Evolutionary conservation across 176 grass and related monocot genomes (phyloP).

Genomic region (Rhipidocladum racemiflorum): DNA sequence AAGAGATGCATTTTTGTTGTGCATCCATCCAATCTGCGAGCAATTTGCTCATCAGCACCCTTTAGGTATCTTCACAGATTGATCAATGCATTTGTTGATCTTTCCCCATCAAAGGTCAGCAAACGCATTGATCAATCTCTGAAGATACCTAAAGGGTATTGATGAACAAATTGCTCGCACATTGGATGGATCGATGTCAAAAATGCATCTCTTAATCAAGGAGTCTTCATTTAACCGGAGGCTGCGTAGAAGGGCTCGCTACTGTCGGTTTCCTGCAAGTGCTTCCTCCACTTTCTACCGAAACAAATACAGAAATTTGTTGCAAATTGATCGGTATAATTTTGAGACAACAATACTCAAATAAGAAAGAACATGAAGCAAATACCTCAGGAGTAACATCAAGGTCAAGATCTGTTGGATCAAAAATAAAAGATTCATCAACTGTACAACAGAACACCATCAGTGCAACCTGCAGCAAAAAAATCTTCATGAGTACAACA

Average conservation of each 20-base stretch:
- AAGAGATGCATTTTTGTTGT: too few species aligned
- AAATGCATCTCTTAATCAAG: slow-evolving; percentile 91
- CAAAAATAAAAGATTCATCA: slow-evolving; percentile 89
- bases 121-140: slow-evolving; percentile 86
- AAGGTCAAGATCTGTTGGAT: slow-evolving; percentile 89
- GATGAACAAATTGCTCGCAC: slow-evolving; percentile 61
- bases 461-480: slow-evolving; percentile 86
- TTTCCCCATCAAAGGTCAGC: slow-evolving; percentile 78
- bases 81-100: slow-evolving; percentile 79
- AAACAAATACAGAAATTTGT: slow-evolving; percentile 1
- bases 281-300: slow-evolving; percentile 87
- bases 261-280: slow-evolving; percentile 66
- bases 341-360: neutral
- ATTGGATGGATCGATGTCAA: slow-evolving; percentile 67
- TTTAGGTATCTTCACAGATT: slow-evolving; percentile 82
- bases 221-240: slow-evolving; percentile 84
- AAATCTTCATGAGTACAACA: slow-evolving; percentile 56
- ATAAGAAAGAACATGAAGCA: slow-evolving; percentile 1
- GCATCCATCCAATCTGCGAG: too few species aligned
- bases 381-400: slow-evolving; percentile 95
- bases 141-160: slow-evolving; percentile 66
- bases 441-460: slow-evolving; percentile 90
- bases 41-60: neutral
- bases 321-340: neutral
- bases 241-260: slow-evolving; percentile 79